Evolutionary conservation across 1,139 yeast species (phyloP), one percentile per base, ranked within the genome.

Genomic region (Chernovozyma aurita): DNA sequence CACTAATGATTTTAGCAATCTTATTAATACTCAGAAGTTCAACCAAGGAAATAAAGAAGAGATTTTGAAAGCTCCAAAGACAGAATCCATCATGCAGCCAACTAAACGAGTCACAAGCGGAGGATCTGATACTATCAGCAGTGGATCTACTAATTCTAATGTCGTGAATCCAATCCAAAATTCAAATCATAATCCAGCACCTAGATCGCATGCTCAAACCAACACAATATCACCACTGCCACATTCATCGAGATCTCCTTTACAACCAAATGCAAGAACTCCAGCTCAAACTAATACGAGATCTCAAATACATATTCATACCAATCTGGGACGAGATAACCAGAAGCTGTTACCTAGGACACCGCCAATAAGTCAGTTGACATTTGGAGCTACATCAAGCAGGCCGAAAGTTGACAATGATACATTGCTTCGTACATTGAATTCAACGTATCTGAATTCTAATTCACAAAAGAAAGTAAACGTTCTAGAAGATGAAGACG

Each of bases 11-110:
- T 64, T 65, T 41, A 62, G 58, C 32, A 47, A 66, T 2, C 52
- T 68, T 35, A 57, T 68, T 30, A 55, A 55, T 33, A 53, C 61
- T 5, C 70, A 66, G 39, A 44, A 52, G n/a, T 47, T 67, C 3
- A 61, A 55, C n/a, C 46, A 48, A 5, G 59, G 58, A 3, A 56
- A 48, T 29, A 50, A 53, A 34, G 68, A 64, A 4, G 48, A 47
- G 3, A 39, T 48, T 24, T 45, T 47, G 8, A 45, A 45, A 27
- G 63, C 58, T 0, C 65, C 70, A 1, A 49, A 41, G 22, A 32
- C 53, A 5, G 47, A 49, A 22, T 44, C 31, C 13, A 36, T 44
- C 20, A 40, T 42, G 42, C 49, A 42, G 24, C 50, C 51, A 13
- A 39, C 38, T 17, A 35, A 32, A 20, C 33, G 28, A 22, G 12